Evolutionary conservation across 2,329 filamentous ascomycete species (phyloP), one percentile per base, ranked within the genome.

Genomic region (Nigrospora osmanthi): DNA sequence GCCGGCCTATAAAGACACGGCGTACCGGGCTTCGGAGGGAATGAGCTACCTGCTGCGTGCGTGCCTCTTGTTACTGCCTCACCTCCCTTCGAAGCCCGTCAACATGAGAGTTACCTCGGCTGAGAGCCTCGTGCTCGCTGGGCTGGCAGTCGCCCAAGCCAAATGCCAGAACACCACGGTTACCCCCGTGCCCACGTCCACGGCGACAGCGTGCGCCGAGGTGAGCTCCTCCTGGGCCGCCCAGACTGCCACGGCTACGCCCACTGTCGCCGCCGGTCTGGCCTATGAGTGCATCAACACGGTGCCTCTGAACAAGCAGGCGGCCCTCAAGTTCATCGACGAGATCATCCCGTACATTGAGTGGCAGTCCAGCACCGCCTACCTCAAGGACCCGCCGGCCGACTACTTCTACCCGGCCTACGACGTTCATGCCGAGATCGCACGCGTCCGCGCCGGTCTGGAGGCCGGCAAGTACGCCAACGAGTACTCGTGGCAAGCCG

Each of bases 251-350:
- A 17, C 56, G 15, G 54, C 58, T 3, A 61, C 57, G 11, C 61
- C 62, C 0, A 61, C 55, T 2, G 56, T 71, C 14, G 58, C 64
- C 35, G 67, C 68, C 3, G 51, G 49, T 17, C 46, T 69, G 9
- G 68, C 68, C 0, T 55, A 67, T 39, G 63, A 62, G 16, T 71
- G 68, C 47, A 58, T 71, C 39, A 63, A 63, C 42, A 67, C 67
- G 1, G 63, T 70, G 9, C 66, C 68, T 1, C 61, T 71, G 15
- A 46, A 62, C 39, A 66, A 67, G 54, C 53, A 59, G 32, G 64
- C 51, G 1, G 68, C 68, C 6, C 52, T 69, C 23, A 58, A 61
- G 42, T 63, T 68, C 31, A 57, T 71, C 31, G 60, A 66, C 41
- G 58, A 63, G 37, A 54, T 69, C 15, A 56, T 57, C 49, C 67